Conservation (phyloP, 805 yeast species). For the Candida broadrunensis region DNA sequence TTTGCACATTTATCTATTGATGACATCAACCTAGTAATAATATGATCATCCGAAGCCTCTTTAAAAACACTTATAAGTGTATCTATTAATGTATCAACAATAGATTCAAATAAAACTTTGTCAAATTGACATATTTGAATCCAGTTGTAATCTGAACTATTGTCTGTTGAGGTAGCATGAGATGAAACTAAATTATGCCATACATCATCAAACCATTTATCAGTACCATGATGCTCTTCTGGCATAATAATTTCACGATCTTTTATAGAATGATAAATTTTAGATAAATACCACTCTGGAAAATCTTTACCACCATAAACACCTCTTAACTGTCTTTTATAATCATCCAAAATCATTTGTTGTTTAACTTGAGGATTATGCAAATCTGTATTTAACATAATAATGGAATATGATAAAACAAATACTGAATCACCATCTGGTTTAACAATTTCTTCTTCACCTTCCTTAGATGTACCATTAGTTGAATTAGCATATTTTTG, state of each 20-base stretch:
- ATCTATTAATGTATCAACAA: conserved; percentile 63
- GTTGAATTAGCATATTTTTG: conserved; percentile 65
- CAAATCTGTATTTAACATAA: conserved; percentile 90
- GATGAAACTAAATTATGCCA: conserved; percentile 71
- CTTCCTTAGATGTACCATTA: conserved; percentile 7
- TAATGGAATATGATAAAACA: conserved; percentile 84
- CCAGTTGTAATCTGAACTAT: neutral
- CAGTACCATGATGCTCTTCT: conserved; percentile 92
- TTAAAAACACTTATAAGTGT: conserved; percentile 77
- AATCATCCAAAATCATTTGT: conserved; percentile 86
- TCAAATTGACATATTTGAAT: conserved; percentile 55
- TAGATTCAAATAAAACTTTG: conserved; percentile 61
- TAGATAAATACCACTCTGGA: conserved; percentile 80
- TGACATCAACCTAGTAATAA: conserved; percentile 81
- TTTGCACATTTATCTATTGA: conserved; percentile 82
- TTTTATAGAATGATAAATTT: conserved; percentile 74
- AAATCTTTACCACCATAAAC: conserved; percentile 74
- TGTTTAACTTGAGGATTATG: conserved; percentile 90
- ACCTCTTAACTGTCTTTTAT: conserved; percentile 75
- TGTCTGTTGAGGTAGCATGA: conserved; percentile 21
- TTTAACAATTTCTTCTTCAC: conserved; percentile 46
- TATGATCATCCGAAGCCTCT: conserved; percentile 86
- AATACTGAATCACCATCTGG: conserved; percentile 87
- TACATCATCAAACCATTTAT: conserved; percentile 85
- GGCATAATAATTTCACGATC: conserved; percentile 95